Conservation (phyloP, 176 grass and related monocot species). For the Elaeis guineensis region DNA sequence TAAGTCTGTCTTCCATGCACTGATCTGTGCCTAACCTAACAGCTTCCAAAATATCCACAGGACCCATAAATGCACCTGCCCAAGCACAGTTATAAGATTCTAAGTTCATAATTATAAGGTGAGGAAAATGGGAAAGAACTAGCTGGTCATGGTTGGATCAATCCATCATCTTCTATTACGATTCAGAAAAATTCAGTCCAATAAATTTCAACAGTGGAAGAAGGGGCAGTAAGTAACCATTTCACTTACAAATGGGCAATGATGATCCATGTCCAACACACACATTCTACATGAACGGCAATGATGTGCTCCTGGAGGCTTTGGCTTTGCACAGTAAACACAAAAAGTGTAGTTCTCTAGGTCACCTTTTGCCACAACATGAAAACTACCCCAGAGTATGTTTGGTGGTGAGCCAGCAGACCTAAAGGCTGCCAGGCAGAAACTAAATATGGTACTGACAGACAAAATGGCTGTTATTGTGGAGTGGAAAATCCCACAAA, state of each 20-base stretch:
- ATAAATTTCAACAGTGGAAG: too few relatives aligned
- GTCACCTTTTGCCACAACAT: conserved; percentile 64
- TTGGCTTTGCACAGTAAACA: conserved; percentile 74
- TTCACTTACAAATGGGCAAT: conserved; percentile 96
- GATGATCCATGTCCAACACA: conserved; percentile 96
- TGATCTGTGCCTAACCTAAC: too few relatives aligned
- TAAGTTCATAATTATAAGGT: too few relatives aligned
- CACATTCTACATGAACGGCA: conserved; percentile 98
- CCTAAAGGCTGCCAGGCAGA: conserved; percentile 69
- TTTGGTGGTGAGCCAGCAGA: conserved; percentile 52
- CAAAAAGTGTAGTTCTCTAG: conserved; percentile 93
- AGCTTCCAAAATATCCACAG: too few relatives aligned
- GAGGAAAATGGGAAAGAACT: too few relatives aligned
- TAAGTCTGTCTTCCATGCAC: too few relatives aligned
- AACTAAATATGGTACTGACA: conserved; percentile 54
- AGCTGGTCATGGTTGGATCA: too few relatives aligned
- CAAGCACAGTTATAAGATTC: too few relatives aligned
- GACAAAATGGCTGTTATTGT: conserved; percentile 48
- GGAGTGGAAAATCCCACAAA: conserved; percentile 81
- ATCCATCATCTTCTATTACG: too few relatives aligned
- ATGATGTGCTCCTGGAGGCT: conserved; percentile 87
- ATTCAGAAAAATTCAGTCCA: too few relatives aligned
- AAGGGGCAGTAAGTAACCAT: too few relatives aligned
- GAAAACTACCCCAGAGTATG: conserved; percentile 86
- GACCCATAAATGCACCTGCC: too few relatives aligned